Conservation (phyloP, 768 basidiomycete species). For the Phlebiopsis gigantea region DNA sequence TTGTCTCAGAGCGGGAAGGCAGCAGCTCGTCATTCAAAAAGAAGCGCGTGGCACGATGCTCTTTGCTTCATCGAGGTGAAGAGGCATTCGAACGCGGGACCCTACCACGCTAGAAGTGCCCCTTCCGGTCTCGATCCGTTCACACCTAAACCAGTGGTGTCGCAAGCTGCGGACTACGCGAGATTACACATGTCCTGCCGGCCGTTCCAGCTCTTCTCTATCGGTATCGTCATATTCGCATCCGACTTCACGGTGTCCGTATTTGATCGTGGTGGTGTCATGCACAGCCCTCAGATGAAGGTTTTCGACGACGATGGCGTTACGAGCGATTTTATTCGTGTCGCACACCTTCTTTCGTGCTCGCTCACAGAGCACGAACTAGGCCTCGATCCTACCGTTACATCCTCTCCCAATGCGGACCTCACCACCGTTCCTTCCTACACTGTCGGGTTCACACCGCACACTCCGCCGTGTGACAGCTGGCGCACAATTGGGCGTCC, state of each 20-base stretch:
- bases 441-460: not conserved
- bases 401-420: not conserved
- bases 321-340: not conserved
- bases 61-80: too few species aligned
- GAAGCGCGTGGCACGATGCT: too few species aligned
- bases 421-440: not conserved
- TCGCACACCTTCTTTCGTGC: not conserved
- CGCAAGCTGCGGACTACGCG: too few species aligned
- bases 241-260: conserved; percentile 26
- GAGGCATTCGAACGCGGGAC: too few species aligned
- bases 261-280: conserved; percentile 27
- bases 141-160: too few species aligned
- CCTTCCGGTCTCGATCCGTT: too few species aligned
- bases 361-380: not conserved
- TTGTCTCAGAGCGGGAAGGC: too few species aligned
- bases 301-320: conserved; percentile 7
- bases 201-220: conserved; percentile 27
- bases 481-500: conserved; percentile 7
- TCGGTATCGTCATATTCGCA: conserved; percentile 27
- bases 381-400: not conserved
- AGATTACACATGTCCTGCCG: conserved; percentile 23
- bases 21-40: too few species aligned
- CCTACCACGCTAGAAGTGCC: too few species aligned
- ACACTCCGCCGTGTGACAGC: too few species aligned
- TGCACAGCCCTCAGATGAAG: conserved; percentile 10